Evolutionary conservation across 768 basidiomycete species (phyloP).

Genomic region (Termitomyces sp.): DNA sequence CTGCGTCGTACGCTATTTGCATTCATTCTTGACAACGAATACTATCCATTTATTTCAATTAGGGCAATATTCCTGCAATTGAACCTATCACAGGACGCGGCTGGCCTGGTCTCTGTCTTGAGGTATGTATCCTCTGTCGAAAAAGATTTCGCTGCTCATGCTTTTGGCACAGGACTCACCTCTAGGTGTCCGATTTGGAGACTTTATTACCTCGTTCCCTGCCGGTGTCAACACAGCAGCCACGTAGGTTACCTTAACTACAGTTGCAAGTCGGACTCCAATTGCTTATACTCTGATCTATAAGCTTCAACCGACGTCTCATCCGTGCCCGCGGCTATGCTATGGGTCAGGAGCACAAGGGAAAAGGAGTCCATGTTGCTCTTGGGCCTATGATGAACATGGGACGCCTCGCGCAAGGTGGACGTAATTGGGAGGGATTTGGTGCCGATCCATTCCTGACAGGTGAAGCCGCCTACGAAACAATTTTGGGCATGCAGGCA

Average conservation of each 20-base stretch:
- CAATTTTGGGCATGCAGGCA: constrained; percentile 74
- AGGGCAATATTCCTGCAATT: constrained; percentile 56
- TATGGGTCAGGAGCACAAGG: constrained; percentile 79
- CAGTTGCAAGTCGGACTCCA: not conserved
- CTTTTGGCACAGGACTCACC: constrained; percentile 49
- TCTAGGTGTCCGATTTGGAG: constrained; percentile 70
- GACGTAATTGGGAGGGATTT: constrained; percentile 95
- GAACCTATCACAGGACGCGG: constrained; percentile 32
- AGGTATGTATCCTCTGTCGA: constrained; percentile 32
- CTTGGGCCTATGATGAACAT: constrained; percentile 87
- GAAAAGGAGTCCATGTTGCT: constrained; percentile 80
- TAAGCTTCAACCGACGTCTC: constrained; percentile 69
- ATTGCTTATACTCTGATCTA: not conserved
- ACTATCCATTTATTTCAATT: not conserved
- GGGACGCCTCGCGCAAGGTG: constrained; percentile 70
- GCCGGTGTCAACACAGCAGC: constrained; percentile 80
- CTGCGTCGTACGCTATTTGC: constrained; percentile 48
- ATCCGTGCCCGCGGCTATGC: constrained; percentile 71
- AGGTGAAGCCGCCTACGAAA: constrained; percentile 78
- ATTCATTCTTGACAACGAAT: not conserved
- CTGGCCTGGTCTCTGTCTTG: constrained; percentile 70
- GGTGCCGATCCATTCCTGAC: constrained; percentile 84
- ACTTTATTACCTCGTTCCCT: constrained; percentile 76
- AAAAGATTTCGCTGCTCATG: not conserved
- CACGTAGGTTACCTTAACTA: constrained; percentile 45